Evolutionary conservation across 495 filamentous ascomycete species (phyloP), one percentile per base, ranked within the genome.

Genomic region (Penicillium nucicola): DNA sequence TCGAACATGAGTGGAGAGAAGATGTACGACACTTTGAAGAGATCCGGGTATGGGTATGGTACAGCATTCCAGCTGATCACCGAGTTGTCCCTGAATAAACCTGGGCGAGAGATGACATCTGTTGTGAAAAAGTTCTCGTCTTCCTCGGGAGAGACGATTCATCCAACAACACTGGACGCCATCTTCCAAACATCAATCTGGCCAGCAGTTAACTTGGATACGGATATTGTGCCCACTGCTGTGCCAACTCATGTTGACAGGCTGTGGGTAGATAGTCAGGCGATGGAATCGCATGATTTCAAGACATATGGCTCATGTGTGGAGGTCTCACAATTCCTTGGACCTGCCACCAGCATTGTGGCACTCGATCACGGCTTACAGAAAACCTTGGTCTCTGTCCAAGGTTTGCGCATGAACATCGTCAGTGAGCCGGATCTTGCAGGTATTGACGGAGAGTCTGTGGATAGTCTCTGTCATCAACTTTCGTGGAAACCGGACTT

Each of bases 81-180:
- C 5, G 38, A 30, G 17, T 48, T 30, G 7, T 32, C n/a, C n/a
- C n/a, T n/a, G n/a, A n/a, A n/a, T n/a, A n/a, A n/a, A n/a, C n/a
- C n/a, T n/a, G n/a, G n/a, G n/a, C n/a, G n/a, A n/a, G 11, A 18
- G 28, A 5, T 41, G 23, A 13, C 32, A 19, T 2, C 10, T 19
- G 36, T 39, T 4, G 15, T 39, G 19, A 1, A 37, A 19, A 23
- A 8, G 18, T 45, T 45, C 18, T 48, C 39, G 1, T 35, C 19
- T 13, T 30, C 28, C 0, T n/a, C 30, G 6, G 30, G 34, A 17
- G 22, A 66, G 13, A 47, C 59, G 1, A 55, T 70, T 15, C 67
- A 70, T 42, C 67, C 67, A 10, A 60, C 62, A 1, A 64, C 62
- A 0, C 34, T 68, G 3, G 67, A 70, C 32, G 57, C 44, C 2